Evolutionary conservation across 176 grass and related monocot species (phyloP).

Genomic region (Carex cristatella): DNA sequence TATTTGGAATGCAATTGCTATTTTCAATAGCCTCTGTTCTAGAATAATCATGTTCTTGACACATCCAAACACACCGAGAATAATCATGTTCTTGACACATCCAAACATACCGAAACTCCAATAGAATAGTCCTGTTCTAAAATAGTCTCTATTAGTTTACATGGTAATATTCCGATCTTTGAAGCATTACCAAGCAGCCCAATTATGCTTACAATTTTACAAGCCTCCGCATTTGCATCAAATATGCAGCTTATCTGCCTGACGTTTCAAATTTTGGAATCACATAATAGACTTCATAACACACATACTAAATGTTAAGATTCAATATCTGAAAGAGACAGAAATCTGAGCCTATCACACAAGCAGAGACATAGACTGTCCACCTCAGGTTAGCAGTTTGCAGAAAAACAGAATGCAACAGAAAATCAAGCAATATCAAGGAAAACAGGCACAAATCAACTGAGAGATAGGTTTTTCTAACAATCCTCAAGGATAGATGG

Average conservation of each 20-base stretch:
- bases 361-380: conserved; percentile 2
- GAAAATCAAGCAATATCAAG: conserved; percentile 7
- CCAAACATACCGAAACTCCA: no score
- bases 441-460: neutral
- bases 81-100: no score
- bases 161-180: neutral
- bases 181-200: neutral
- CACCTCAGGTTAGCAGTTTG: neutral
- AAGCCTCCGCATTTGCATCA: neutral
- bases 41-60: no score
- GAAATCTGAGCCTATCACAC: conserved; percentile 11
- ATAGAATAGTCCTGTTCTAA: no score
- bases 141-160: no score
- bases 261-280: neutral
- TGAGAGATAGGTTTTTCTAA: neutral
- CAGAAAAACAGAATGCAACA: conserved; percentile 2
- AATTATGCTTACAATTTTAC: neutral
- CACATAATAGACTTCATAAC: neutral
- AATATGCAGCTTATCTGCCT: neutral
- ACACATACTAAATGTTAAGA: conserved; percentile 12
- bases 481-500: neutral
- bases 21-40: no score
- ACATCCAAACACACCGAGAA: no score
- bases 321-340: neutral
- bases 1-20: no score